Evolutionary conservation across 2,329 filamentous ascomycete species (phyloP).

Genomic region (Trichoderma gracile): DNA sequence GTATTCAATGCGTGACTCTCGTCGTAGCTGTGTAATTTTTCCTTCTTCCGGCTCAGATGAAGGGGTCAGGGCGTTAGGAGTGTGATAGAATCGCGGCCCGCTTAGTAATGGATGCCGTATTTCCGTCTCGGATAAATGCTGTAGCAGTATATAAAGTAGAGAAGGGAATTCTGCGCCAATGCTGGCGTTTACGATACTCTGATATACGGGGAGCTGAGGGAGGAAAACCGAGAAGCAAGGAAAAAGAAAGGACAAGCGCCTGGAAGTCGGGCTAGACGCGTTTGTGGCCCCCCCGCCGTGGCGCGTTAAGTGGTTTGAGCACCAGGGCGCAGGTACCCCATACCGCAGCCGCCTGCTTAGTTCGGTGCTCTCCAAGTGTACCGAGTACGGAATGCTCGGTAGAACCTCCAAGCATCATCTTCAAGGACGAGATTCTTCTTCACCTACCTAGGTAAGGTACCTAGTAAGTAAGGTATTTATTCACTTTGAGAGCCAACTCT

Average conservation of each 20-base stretch:
- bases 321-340: neutral
- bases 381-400: neutral
- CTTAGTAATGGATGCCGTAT: too few species aligned
- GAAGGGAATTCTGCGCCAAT: neutral
- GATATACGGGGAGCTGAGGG: neutral
- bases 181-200: neutral
- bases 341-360: neutral
- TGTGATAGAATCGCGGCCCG: too few species aligned
- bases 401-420: too few species aligned
- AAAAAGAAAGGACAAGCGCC: neutral
- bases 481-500: neutral
- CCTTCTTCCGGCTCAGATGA: too few species aligned
- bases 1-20: too few species aligned
- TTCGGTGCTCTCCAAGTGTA: neutral
- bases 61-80: too few species aligned
- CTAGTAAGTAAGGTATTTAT: neutral
- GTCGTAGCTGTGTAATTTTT: too few species aligned
- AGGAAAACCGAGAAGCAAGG: neutral
- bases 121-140: too few species aligned
- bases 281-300: slow-evolving; percentile 31
- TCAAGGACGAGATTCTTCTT: neutral
- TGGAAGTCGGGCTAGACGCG: slow-evolving; percentile 29
- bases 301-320: slow-evolving; percentile 35
- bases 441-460: too few species aligned
- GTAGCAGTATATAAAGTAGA: too few species aligned